phyloP scores from a whole-genome alignment of 371 early-diverging fungal genomes.

The Mortierella sp. region DNA sequence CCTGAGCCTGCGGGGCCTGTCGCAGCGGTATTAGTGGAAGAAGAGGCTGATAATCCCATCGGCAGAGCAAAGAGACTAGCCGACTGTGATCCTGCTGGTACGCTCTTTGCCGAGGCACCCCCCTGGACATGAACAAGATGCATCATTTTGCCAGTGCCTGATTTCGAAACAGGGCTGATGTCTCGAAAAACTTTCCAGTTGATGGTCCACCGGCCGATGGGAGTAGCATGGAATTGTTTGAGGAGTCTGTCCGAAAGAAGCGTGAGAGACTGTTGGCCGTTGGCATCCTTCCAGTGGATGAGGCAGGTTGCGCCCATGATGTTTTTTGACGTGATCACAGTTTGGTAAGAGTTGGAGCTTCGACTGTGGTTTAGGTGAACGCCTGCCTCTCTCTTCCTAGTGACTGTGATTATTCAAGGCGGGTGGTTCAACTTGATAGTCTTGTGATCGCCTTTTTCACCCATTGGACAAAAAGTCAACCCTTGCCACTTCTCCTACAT shows the following conservation, averaged over 20 bases:
- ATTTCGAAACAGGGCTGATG: conserved; percentile 48
- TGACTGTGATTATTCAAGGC: no score
- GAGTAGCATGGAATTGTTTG: conserved; percentile 49
- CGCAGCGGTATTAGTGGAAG: background rate
- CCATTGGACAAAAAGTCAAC: no score
- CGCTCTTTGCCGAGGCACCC: conserved; percentile 34
- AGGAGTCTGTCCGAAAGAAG: conserved; percentile 49
- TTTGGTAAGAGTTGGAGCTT: no score
- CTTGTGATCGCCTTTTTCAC: no score
- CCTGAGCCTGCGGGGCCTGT: background rate
- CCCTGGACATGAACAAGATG: conserved; percentile 51
- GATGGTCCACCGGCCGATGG: conserved; percentile 52
- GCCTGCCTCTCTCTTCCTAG: no score
- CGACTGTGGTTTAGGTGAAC: no score
- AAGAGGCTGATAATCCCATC: background rate
- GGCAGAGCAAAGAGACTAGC: conserved; percentile 4
- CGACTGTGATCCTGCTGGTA: conserved; percentile 34
- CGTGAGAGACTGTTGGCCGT: conserved; percentile 50
- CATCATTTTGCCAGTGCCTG: conserved; percentile 52
- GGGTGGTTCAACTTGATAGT: no score
- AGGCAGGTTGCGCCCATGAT: conserved; percentile 51
- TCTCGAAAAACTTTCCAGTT: conserved; percentile 52
- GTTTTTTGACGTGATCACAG: no score
- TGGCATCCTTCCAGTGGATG: conserved; percentile 51
- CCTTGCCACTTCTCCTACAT: background rate